Evolutionary conservation across 2,329 filamentous ascomycete genomes (phyloP), one percentile per base, ranked within the genome.

Genomic region (Clonostachys rhizophaga): DNA sequence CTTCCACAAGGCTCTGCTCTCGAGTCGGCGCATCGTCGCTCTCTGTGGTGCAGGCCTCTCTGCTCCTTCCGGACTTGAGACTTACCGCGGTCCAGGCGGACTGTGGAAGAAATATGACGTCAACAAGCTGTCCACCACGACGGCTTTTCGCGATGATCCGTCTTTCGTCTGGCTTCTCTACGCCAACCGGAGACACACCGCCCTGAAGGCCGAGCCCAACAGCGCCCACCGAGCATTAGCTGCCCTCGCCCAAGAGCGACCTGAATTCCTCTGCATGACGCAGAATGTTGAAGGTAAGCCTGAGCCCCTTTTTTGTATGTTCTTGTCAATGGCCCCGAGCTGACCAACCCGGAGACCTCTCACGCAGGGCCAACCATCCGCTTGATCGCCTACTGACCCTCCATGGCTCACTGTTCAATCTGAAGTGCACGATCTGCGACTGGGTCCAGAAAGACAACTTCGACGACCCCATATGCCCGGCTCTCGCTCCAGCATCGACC

Each of bases 121-220:
- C 12, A 86, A 77, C 1, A 70, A 72, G 7, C 74, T 96, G 5
- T 91, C 90, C 1, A 95, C 89, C 0, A 83, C 84, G n/a, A 75
- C 81, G 37, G 90, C 91, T 2, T 96, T 96, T 60, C 61, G 70
- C 20, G 65, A 57, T 9, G 80, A 95, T 56, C 90, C 91, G 1
- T 87, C 78, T 5, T 75, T 96, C 10, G 90, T 95, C 11, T 96
- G 90, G 91, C 79, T 95, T 51, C 96, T 96, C 63, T 96, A 96
- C 67, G 85, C 78, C 48, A 91, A 91, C 67, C 73, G 89, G 18
- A 75, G 90, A 45, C 89, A 95, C 61, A 87, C 89, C 81, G 84
- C 87, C 0, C 70, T 96, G 39, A 72, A 79, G 43, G 89, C 81
- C 3, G 69, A 83, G 51, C 91, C 91, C 0, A 96, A 96, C 56